Evolutionary conservation across 805 yeast genomes (phyloP).

Genomic region (Yarrowia sp.): DNA sequence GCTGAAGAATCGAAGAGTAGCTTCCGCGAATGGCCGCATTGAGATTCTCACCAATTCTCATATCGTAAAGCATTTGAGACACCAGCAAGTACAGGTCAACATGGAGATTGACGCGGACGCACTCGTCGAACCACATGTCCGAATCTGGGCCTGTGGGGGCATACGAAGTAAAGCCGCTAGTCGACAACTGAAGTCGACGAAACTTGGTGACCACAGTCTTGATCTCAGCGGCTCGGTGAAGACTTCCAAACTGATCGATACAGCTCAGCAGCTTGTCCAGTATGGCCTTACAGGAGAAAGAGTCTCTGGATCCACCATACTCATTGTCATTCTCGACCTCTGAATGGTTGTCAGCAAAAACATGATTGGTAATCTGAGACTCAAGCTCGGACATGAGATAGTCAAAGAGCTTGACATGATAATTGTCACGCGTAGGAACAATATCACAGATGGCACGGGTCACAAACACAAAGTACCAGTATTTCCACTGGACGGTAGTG

Average conservation of each 20-base stretch:
- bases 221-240: not conserved
- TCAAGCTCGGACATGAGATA: conserved; percentile 17
- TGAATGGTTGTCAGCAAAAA: not conserved
- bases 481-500: conserved; percentile 18
- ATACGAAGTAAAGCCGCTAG: not conserved
- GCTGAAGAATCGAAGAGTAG: not conserved
- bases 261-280: not conserved
- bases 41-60: conserved; percentile 6
- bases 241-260: conserved; percentile 7
- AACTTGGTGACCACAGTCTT: conserved; percentile 1
- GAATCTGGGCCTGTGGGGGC: not conserved
- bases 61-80: conserved; percentile 14
- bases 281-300: not conserved
- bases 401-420: conserved; percentile 14
- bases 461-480: conserved; percentile 12
- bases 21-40: not conserved
- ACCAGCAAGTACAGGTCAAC: not conserved
- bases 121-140: conserved; percentile 16
- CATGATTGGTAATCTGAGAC: conserved; percentile 5
- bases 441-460: not conserved
- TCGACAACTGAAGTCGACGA: not conserved
- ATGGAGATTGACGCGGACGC: conserved; percentile 1
- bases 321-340: not conserved
- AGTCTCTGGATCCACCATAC: not conserved
- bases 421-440: not conserved